A percentile compares a stretch with the other conserved stretches of the same genome.
These are phyloP conservation scores for Gymnopilus junonius DNA, from an alignment of 768 basidiomycete species.

Conservation along the genomic window DNA sequence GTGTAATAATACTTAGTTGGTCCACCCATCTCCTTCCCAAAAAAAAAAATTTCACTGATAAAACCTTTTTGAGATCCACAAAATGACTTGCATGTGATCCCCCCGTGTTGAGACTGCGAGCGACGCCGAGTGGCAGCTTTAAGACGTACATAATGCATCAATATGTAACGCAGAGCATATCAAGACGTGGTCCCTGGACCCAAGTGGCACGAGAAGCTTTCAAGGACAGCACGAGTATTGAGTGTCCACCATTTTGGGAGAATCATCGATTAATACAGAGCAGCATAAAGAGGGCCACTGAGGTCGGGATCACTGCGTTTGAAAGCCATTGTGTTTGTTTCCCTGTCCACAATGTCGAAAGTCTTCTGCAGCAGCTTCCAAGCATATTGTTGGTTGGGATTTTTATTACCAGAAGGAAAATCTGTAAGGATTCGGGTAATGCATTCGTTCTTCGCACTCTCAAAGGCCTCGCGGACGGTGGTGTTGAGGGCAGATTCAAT, in stretches of 20 bases:
- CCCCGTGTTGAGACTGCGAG: not conserved
- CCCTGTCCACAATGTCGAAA: not conserved
- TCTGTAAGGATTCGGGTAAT: not conserved
- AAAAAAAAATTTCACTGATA: not conserved
- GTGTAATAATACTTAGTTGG: conserved; percentile 1
- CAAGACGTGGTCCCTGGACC: not conserved
- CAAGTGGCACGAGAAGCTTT: not conserved
- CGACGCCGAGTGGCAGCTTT: not conserved
- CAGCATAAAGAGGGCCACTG: not conserved
- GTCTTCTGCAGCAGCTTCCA: not conserved
- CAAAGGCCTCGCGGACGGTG: not conserved
- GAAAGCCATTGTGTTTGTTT: not conserved
- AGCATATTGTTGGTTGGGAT: not conserved
- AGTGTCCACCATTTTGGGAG: not conserved
- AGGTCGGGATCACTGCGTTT: not conserved
- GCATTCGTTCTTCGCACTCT: not conserved
- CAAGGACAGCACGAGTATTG: not conserved
- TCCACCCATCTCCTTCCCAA: not conserved
- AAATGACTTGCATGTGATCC: not conserved
- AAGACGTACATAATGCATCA: not conserved
- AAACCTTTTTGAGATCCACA: not conserved
- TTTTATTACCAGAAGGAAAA: not conserved
- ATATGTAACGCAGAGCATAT: not conserved
- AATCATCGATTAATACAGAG: not conserved
- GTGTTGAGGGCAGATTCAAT: not conserved